A percentile compares a stretch with the other conserved stretches of the same genome.
These are phyloP conservation scores for Pisolithus orientalis DNA, from an alignment of 768 basidiomycete genomes.

Conservation along the genomic window DNA sequence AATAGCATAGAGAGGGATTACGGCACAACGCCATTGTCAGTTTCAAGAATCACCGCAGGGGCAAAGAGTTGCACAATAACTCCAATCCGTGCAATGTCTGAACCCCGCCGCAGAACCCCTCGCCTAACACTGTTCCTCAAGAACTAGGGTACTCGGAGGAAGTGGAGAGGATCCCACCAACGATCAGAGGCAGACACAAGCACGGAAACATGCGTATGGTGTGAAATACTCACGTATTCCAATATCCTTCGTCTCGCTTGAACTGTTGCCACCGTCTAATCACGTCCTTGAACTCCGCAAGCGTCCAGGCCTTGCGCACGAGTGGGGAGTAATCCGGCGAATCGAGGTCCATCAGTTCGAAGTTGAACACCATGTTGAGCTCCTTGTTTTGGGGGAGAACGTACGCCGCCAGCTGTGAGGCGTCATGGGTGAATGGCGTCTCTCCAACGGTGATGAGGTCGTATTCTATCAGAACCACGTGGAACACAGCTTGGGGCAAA, in stretches of 20 bases:
- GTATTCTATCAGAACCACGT: slow-evolving; percentile 32
- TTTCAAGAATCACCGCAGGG: background rate
- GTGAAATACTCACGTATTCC: slow-evolving; percentile 51
- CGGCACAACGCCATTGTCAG: background rate
- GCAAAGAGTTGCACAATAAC: slow-evolving; percentile 1
- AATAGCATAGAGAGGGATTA: slow-evolving; percentile 1
- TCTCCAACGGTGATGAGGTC: slow-evolving; percentile 64
- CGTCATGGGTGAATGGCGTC: slow-evolving; percentile 51
- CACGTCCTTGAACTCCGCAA: slow-evolving; percentile 45
- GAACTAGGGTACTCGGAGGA: background rate
- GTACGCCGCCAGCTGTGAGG: slow-evolving; percentile 47
- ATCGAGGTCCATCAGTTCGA: slow-evolving; percentile 58
- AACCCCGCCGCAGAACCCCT: slow-evolving; percentile 17
- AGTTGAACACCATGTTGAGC: slow-evolving; percentile 61
- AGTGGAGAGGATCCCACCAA: slow-evolving; percentile 8
- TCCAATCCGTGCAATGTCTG: slow-evolving; percentile 3
- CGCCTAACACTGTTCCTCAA: slow-evolving; percentile 11
- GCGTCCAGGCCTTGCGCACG: slow-evolving; percentile 40
- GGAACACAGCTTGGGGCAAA: slow-evolving; percentile 1
- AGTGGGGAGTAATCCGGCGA: slow-evolving; percentile 37
- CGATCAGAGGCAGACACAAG: background rate
- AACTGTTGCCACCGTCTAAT: slow-evolving; percentile 49
- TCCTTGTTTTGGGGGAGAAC: slow-evolving; percentile 53
- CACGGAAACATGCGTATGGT: background rate
- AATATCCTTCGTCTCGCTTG: slow-evolving; percentile 53